Conservation (phyloP, 441 rosid species). For the Flueggea neowawraea region DNA sequence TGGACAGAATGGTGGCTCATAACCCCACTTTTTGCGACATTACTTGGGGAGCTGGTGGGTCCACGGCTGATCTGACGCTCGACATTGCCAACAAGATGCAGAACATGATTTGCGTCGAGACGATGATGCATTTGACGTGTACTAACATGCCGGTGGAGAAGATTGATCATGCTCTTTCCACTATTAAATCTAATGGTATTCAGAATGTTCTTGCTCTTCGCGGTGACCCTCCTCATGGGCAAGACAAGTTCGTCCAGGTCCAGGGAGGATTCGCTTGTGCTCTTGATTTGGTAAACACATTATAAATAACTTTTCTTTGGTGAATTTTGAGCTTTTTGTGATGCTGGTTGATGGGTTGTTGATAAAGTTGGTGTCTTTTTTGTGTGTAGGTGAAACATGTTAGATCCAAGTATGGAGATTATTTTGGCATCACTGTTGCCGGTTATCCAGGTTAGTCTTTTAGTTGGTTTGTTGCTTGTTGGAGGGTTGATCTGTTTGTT, state of each 20-base stretch:
- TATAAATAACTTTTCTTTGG: neutral
- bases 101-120: conserved; percentile 90
- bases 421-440: conserved; percentile 97
- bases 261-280: conserved; percentile 97
- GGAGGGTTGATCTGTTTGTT: too few relatives aligned
- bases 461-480: neutral
- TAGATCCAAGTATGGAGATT: conserved; percentile 65
- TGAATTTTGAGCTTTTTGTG: too few relatives aligned
- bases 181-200: conserved; percentile 85
- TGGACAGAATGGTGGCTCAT: conserved; percentile 94
- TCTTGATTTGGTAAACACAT: conserved; percentile 59
- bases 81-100: conserved; percentile 97
- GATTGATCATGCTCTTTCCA: conserved; percentile 83
- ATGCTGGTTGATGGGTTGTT: too few relatives aligned
- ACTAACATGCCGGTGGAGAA: conserved; percentile 96
- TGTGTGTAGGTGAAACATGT: conserved; percentile 70
- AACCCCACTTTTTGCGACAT: conserved; percentile 94
- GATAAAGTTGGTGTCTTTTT: neutral
- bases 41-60: conserved; percentile 99
- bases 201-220: conserved; percentile 98
- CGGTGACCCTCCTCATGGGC: conserved; percentile 97
- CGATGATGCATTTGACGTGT: conserved; percentile 99
- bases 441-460: conserved; percentile 89
- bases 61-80: conserved; percentile 91
- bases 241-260: conserved; percentile 93